A percentile compares a stretch with the other conserved stretches of the same genome.
phyloP scores from a whole-genome alignment of 306 rosid genomes.

The Glycyrrhiza uralensis region DNA sequence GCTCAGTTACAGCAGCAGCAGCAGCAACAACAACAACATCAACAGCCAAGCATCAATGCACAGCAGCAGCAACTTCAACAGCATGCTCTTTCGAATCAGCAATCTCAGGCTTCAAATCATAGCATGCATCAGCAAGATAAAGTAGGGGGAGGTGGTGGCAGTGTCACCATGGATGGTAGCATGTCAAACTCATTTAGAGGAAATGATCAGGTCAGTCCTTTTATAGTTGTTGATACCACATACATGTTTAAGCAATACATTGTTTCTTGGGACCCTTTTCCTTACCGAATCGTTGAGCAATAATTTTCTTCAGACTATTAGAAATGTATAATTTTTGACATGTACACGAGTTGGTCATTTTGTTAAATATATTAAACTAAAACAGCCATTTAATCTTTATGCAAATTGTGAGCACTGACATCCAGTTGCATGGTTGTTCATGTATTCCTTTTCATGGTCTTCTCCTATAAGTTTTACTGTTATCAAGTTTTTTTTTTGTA shows the following conservation, averaged over 20 bases:
- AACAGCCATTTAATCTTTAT: not conserved
- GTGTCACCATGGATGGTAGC: constrained; percentile 79
- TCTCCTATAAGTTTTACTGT: not conserved
- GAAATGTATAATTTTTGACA: not conserved
- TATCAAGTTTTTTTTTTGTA: not conserved
- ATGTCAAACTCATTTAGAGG: constrained; percentile 94
- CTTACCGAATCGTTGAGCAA: not conserved
- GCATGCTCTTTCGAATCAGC: constrained; percentile 84
- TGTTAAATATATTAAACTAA: not conserved
- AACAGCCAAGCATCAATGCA: constrained; percentile 52
- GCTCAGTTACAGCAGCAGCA: constrained; percentile 88
- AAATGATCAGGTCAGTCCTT: constrained; percentile 90
- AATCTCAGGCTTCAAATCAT: constrained; percentile 71
- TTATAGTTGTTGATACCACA: not conserved
- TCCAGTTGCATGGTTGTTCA: not conserved
- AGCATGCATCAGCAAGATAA: constrained; percentile 91
- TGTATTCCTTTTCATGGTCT: constrained; percentile 1
- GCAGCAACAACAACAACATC: constrained; percentile 75
- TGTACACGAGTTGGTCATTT: not conserved
- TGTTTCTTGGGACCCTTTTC: not conserved
- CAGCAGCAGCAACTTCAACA: constrained; percentile 85
- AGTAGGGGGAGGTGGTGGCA: constrained; percentile 79
- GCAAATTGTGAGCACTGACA: not conserved
- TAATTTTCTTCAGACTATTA: not conserved
- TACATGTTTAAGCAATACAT: not conserved